phyloP scores from a whole-genome alignment of 2,329 filamentous ascomycete species.

The Pestalotiopsis sp. region DNA sequence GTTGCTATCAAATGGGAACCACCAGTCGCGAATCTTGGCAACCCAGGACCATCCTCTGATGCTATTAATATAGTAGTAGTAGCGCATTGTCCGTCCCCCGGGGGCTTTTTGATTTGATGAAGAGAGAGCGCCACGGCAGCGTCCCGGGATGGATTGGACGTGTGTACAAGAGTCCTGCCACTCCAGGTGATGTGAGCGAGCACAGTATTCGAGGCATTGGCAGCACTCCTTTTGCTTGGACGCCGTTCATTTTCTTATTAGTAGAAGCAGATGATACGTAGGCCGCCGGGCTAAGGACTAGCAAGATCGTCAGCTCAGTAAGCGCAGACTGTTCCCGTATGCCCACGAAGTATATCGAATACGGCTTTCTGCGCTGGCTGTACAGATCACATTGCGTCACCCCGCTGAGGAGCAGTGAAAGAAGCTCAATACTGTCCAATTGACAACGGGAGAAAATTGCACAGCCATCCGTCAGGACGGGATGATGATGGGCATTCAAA shows the following conservation, averaged over 20 bases:
- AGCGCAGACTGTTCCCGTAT: background rate
- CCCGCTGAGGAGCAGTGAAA: background rate
- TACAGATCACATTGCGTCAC: background rate
- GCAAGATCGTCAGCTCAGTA: background rate
- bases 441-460: background rate
- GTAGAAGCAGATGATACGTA: background rate
- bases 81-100: background rate
- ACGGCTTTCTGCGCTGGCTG: background rate
- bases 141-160: background rate
- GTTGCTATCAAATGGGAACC: background rate
- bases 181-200: background rate
- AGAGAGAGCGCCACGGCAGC: background rate
- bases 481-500: background rate
- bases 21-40: background rate
- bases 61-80: constrained; percentile 3
- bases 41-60: constrained; percentile 1
- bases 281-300: background rate
- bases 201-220: background rate
- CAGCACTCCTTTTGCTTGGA: background rate
- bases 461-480: background rate
- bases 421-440: background rate
- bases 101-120: background rate
- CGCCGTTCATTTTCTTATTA: background rate
- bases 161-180: background rate
- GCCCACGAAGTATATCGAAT: background rate